Evolutionary conservation across 2,329 filamentous ascomycete genomes (phyloP), one percentile per base, ranked within the genome.

Genomic region (Diaporthe ampelina): DNA sequence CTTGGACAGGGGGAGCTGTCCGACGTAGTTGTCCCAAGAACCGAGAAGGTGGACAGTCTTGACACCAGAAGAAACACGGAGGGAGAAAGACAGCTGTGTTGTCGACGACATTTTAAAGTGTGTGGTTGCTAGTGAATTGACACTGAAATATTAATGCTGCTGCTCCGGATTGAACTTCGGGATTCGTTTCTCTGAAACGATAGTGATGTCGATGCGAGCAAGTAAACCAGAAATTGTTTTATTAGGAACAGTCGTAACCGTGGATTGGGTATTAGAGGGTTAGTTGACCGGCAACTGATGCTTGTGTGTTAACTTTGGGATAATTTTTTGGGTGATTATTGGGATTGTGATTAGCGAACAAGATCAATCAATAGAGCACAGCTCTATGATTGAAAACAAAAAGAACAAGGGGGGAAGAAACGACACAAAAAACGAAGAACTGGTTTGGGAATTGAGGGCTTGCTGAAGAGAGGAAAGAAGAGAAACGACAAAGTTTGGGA

Each of bases 31-130:
- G 89, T 99, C 97, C 96, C 96, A 99, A 79, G 96, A 98, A 82
- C 96, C 96, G 86, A 98, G 93, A 79, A 99, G 90, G 84, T 98
- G 96, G 83, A 98, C 96, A 82, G 95, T 96, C 92, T 98, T 98
- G 90, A 97, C 95, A 87, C 95, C 95, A 83, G 94, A 92, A 83
- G 95, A 98, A 84, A 97, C 97, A 88, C 95, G 95, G 85, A 98
- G 94, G 85, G 94, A 93, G 88, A 98, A 98, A 83, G 95, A 96
- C 80, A 98, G 93, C 88, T 98, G 96, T 86, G 97, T 92, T 84
- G 97, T 92, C 84, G 95, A 89, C 86, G 95, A 93, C 95, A 97
- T 97, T 88, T 83, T 92, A 84, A 82, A n/a, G 59, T 75, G 73
- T 79, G 29, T 76, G 80, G 78, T 80, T 81, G 81, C 82, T 80